Evolutionary conservation across 257 asterid species (phyloP).

Genomic region (Ocimum tenuiflorum): DNA sequence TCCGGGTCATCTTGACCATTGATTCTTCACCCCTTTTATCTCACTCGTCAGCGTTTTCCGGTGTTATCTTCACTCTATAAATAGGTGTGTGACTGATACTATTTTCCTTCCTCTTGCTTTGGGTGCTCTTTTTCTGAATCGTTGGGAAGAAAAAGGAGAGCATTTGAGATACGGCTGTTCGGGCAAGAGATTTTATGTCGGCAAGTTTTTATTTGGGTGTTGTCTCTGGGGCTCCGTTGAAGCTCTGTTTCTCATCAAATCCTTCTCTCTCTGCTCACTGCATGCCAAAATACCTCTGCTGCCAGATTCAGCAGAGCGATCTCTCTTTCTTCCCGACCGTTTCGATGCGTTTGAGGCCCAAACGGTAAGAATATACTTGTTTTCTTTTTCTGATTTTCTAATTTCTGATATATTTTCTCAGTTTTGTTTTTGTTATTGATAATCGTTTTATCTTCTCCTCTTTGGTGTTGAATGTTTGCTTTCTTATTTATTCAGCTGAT

Average conservation of each 20-base stretch:
- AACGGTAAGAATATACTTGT: constrained; percentile 40
- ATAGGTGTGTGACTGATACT: constrained; percentile 24
- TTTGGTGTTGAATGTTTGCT: not conserved
- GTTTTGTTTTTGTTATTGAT: not conserved
- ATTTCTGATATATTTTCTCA: not conserved
- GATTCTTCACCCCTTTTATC: constrained; percentile 45
- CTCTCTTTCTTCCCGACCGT: constrained; percentile 38
- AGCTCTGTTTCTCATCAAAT: constrained; percentile 36
- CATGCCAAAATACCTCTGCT: constrained; percentile 55
- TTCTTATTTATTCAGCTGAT: constrained; percentile 20
- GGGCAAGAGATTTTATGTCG: constrained; percentile 77
- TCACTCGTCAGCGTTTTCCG: not conserved
- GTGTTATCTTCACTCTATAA: constrained; percentile 21
- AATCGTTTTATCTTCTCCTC: not conserved
- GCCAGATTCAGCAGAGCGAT: constrained; percentile 45
- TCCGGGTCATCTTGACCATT: constrained; percentile 42
- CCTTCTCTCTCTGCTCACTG: constrained; percentile 29
- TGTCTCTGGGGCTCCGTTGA: constrained; percentile 48
- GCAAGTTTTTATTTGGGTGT: constrained; percentile 61
- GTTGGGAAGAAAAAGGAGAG: constrained; percentile 17
- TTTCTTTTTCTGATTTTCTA: constrained; percentile 22
- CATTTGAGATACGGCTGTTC: constrained; percentile 15
- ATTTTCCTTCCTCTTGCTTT: constrained; percentile 3
- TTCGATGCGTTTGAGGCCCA: constrained; percentile 99
- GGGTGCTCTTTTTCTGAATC: constrained; percentile 13